A percentile compares a stretch with the other conserved stretches of the same genome.
phyloP scores from a whole-genome alignment of 1,139 yeast species.

The Protomyces arabidopsidicola region DNA sequence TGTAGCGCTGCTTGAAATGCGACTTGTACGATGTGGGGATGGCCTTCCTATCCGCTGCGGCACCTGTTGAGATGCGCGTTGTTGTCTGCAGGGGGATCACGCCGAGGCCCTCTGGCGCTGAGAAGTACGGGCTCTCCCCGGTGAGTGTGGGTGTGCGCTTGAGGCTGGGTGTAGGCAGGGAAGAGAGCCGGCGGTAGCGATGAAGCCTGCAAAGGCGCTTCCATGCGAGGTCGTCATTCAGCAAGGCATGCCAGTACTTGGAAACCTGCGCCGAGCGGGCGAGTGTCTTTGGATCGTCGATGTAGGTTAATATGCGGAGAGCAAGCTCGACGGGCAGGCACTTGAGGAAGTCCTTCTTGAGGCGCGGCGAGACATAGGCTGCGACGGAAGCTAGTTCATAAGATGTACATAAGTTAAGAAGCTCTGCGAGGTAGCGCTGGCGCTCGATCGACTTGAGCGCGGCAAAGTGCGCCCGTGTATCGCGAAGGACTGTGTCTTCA shows the following conservation, averaged over 20 bases:
- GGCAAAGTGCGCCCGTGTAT: conserved; percentile 30
- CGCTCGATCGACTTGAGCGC: conserved; percentile 29
- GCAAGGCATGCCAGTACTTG: conserved; percentile 42
- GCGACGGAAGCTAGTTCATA: conserved; percentile 73
- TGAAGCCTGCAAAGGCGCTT: conserved; percentile 43
- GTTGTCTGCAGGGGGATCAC: conserved; percentile 7
- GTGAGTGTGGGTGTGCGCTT: conserved; percentile 1
- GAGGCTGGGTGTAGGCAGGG: conserved; percentile 7
- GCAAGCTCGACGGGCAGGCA: conserved; percentile 81
- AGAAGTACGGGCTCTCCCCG: conserved; percentile 17
- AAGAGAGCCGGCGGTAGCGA: conserved; percentile 39
- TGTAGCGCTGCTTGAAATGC: conserved; percentile 45
- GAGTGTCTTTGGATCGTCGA: conserved; percentile 52
- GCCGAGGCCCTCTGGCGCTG: conserved; percentile 24
- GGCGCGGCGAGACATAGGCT: conserved; percentile 67
- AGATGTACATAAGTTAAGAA: conserved; percentile 38
- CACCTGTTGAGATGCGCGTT: conserved; percentile 10
- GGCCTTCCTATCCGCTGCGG: conserved; percentile 23
- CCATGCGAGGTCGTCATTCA: conserved; percentile 46
- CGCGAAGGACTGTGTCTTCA: conserved; percentile 25
- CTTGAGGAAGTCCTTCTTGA: conserved; percentile 79
- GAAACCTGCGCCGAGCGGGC: conserved; percentile 48
- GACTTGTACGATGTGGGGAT: conserved; percentile 43
- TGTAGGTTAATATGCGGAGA: conserved; percentile 56
- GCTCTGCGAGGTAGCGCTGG: conserved; percentile 35